phyloP scores from a whole-genome alignment of 225 moss, liverwort and hornwort genomes.

The Pleurozium schreberi region DNA sequence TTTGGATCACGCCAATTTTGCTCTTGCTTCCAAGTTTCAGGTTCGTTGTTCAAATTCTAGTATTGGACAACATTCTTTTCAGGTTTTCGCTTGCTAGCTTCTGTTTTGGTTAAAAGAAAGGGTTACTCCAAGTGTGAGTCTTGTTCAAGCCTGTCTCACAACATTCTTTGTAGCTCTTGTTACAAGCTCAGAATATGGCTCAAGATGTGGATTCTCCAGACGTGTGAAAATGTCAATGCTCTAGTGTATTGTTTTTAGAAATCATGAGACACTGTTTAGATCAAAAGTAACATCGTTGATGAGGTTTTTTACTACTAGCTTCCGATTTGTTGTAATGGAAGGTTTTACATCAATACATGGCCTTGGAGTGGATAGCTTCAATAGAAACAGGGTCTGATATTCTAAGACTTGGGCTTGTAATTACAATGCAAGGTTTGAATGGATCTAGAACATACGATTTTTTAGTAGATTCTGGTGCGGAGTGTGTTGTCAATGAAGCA shows the following conservation, averaged over 20 bases:
- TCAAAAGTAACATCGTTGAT: too few relatives aligned
- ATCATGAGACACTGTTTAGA: not conserved
- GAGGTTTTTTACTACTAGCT: not conserved
- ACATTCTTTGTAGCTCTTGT: not conserved
- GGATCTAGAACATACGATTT: too few relatives aligned
- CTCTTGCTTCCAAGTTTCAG: constrained; percentile 64
- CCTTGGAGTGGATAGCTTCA: not conserved
- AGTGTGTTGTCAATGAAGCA: not conserved
- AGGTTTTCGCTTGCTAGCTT: not conserved
- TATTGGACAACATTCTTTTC: not conserved
- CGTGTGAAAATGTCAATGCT: not conserved
- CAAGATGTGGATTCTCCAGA: not conserved
- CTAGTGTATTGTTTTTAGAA: not conserved
- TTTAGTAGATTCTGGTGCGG: not conserved
- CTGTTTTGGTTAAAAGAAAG: not conserved
- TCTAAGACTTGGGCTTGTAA: not conserved
- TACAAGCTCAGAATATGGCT: not conserved
- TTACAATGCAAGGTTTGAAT: not conserved
- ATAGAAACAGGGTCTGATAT: not conserved
- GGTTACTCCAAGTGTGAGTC: not conserved
- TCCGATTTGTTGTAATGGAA: not conserved
- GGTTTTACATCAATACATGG: not conserved
- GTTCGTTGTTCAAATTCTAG: constrained; percentile 9
- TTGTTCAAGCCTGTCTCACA: not conserved
- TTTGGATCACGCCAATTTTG: constrained; percentile 67